These are phyloP conservation scores for Alternaria ventricosa DNA, from an alignment of 2,329 filamentous ascomycete genomes.

Conservation along the genomic window DNA sequence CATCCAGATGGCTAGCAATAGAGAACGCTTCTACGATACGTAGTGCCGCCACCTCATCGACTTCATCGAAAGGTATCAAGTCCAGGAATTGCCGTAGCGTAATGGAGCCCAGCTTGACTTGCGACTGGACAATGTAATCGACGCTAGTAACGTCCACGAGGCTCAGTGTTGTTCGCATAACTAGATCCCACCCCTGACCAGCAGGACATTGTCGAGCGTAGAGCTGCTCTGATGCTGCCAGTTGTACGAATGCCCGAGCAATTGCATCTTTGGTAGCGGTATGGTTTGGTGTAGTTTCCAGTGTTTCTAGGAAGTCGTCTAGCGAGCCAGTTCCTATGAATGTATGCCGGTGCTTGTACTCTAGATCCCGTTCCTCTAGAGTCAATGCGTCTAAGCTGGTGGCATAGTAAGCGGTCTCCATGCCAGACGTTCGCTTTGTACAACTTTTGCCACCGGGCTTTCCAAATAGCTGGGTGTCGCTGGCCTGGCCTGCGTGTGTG, in stretches of 20 bases:
- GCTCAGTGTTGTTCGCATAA: slow-evolving; percentile 23
- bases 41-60: slow-evolving; percentile 9
- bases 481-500: not conserved
- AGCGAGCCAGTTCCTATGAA: slow-evolving; percentile 41
- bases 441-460: not conserved
- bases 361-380: slow-evolving; percentile 26
- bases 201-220: slow-evolving; percentile 27
- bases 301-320: slow-evolving; percentile 29
- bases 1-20: slow-evolving; percentile 28
- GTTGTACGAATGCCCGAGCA: slow-evolving; percentile 25
- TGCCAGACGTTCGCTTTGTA: not conserved
- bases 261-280: slow-evolving; percentile 18
- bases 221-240: slow-evolving; percentile 33
- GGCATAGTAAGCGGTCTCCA: not conserved
- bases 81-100: slow-evolving; percentile 30
- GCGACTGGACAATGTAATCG: slow-evolving; percentile 28
- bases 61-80: slow-evolving; percentile 24
- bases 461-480: not conserved
- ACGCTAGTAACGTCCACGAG: slow-evolving; percentile 15
- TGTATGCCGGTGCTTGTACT: slow-evolving; percentile 40
- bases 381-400: not conserved
- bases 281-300: slow-evolving; percentile 19
- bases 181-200: slow-evolving; percentile 30
- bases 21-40: slow-evolving; percentile 33
- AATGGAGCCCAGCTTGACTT: slow-evolving; percentile 33